phyloP scores from a whole-genome alignment of 768 basidiomycete genomes.

The Tricholoma sp. region DNA sequence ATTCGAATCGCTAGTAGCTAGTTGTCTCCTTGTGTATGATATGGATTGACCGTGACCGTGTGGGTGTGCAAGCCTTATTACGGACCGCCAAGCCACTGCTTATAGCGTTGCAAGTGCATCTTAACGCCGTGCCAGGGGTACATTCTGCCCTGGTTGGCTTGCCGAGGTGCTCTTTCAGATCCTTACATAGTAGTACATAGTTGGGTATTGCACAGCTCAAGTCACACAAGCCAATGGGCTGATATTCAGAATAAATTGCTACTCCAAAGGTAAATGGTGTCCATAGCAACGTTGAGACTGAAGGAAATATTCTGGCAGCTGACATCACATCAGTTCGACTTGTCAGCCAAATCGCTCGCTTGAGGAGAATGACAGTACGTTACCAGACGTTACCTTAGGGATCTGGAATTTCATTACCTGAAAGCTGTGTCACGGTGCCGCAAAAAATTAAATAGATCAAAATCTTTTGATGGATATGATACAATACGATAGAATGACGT shows the following conservation, averaged over 20 bases:
- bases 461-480: not conserved
- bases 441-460: not conserved
- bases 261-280: not conserved
- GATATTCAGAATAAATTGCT: not conserved
- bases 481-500: slow-evolving; percentile 20
- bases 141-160: not conserved
- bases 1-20: not conserved
- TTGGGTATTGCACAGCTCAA: too few species aligned
- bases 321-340: not conserved
- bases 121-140: not conserved
- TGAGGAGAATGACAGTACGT: not conserved
- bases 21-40: not conserved
- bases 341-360: not conserved
- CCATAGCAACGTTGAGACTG: not conserved
- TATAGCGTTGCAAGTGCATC: not conserved
- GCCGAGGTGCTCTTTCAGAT: not conserved
- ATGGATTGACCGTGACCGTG: not conserved
- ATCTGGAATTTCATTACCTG: not conserved
- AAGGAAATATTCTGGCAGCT: not conserved
- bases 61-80: not conserved
- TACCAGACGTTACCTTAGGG: not conserved
- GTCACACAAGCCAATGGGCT: not conserved
- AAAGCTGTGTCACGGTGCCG: not conserved
- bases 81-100: too few species aligned
- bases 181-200: too few species aligned